These are phyloP conservation scores for Colletotrichum godetiae DNA, from an alignment of 2,329 filamentous ascomycete species.

Conservation along the genomic window DNA sequence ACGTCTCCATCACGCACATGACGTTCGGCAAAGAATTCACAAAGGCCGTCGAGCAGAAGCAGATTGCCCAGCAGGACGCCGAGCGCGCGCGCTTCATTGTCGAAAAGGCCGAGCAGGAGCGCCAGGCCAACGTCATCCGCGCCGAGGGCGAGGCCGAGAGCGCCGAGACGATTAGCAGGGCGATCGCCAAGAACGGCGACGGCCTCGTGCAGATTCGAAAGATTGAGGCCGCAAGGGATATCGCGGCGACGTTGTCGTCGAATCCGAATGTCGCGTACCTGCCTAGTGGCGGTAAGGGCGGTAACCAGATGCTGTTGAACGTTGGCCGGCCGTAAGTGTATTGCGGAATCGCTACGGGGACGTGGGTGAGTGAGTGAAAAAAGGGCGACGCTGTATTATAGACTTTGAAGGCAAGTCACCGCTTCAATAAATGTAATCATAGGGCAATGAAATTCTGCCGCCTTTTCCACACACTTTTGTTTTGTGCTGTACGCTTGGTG, in stretches of 20 bases:
- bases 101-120: slow-evolving; percentile 98
- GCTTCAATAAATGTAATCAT: slow-evolving; percentile 41
- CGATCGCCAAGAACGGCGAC: slow-evolving; percentile 92
- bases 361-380: slow-evolving; percentile 5
- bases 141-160: slow-evolving; percentile 98
- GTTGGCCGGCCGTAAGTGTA: slow-evolving; percentile 55
- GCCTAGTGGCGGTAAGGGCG: slow-evolving; percentile 76
- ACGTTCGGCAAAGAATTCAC: slow-evolving; percentile 99
- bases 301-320: slow-evolving; percentile 65
- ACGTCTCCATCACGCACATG: slow-evolving; percentile 99
- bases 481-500: background rate
- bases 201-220: slow-evolving; percentile 95
- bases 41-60: slow-evolving; percentile 98
- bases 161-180: slow-evolving; percentile 93
- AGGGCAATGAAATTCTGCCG: slow-evolving; percentile 31
- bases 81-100: slow-evolving; percentile 98
- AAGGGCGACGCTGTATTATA: slow-evolving; percentile 34
- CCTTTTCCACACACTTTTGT: slow-evolving; percentile 11
- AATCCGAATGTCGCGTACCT: slow-evolving; percentile 98
- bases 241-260: slow-evolving; percentile 86
- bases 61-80: slow-evolving; percentile 99
- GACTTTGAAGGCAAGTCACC: slow-evolving; percentile 39
- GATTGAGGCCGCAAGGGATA: slow-evolving; percentile 97
- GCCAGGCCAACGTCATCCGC: slow-evolving; percentile 97
- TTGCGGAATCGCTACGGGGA: background rate